Evolutionary conservation across 2,329 filamentous ascomycete species (phyloP).

Genomic region (Hymenoscyphus albidus): DNA sequence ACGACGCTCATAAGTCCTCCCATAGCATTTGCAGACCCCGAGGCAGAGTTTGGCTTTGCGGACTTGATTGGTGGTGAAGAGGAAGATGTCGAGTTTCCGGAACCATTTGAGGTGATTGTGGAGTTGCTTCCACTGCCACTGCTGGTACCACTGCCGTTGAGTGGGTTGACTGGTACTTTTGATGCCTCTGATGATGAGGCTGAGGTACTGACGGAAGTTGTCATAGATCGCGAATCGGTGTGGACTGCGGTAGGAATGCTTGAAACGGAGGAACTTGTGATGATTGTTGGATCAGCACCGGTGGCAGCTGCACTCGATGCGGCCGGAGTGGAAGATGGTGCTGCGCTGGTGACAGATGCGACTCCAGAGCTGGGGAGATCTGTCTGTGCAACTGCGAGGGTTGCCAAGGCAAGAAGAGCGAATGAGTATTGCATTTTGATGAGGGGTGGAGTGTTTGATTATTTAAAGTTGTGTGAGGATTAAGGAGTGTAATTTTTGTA

Average conservation of each 20-base stretch:
- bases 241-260: too few species aligned
- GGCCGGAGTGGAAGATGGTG: constrained; percentile 11
- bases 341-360: constrained; percentile 4
- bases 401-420: constrained; percentile 17
- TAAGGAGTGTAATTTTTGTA: not conserved
- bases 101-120: not conserved
- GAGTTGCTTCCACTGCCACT: not conserved
- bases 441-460: not conserved
- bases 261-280: not conserved
- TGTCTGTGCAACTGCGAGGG: constrained; percentile 18
- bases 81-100: constrained; percentile 2
- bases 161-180: not conserved
- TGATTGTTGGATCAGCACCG: constrained; percentile 8
- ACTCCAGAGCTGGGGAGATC: constrained; percentile 7
- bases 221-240: too few species aligned
- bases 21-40: constrained; percentile 5
- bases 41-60: constrained; percentile 2
- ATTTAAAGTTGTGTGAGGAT: not conserved
- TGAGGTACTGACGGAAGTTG: constrained; percentile 3
- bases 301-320: not conserved
- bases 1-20: constrained; percentile 11
- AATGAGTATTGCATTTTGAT: constrained; percentile 19
- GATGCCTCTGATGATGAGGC: constrained; percentile 4
- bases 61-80: constrained; percentile 2
- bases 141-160: not conserved